Percentiles rank a stretch among this genome's conserved stretches.
Evolutionary conservation across 2,329 filamentous ascomycete genomes (phyloP).

Genomic region (Septoria linicola): DNA sequence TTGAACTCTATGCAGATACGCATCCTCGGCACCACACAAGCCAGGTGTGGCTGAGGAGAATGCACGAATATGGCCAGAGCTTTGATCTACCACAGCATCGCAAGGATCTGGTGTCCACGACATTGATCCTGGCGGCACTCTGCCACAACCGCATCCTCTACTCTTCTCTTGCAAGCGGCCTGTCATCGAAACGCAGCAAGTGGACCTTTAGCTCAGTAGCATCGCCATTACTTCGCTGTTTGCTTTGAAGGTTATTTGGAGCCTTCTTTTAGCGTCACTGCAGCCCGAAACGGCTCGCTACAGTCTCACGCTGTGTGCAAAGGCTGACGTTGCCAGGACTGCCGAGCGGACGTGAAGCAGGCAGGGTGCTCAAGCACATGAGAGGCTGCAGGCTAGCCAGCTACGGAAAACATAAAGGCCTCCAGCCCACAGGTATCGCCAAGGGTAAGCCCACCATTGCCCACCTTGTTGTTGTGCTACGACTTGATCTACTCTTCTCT

Average conservation of each 20-base stretch:
- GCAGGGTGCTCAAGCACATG: slow-evolving; percentile 15
- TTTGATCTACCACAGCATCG: slow-evolving; percentile 6
- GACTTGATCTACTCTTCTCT: slow-evolving; percentile 12
- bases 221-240: slow-evolving; percentile 28
- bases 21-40: background rate
- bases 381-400: slow-evolving; percentile 17
- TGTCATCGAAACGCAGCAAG: slow-evolving; percentile 22
- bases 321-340: slow-evolving; percentile 24
- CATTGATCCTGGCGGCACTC: slow-evolving; percentile 8
- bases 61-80: slow-evolving; percentile 15
- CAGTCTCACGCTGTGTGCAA: slow-evolving; percentile 13
- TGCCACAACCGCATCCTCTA: slow-evolving; percentile 14
- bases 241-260: slow-evolving; percentile 22
- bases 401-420: slow-evolving; percentile 25
- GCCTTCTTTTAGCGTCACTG: slow-evolving; percentile 24
- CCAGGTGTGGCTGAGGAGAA: slow-evolving; percentile 15
- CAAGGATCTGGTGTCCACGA: slow-evolving; percentile 5
- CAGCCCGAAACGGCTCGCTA: slow-evolving; percentile 28
- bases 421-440: slow-evolving; percentile 17
- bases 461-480: slow-evolving; percentile 16
- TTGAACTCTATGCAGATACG: slow-evolving; percentile 3
- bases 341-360: slow-evolving; percentile 17
- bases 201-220: slow-evolving; percentile 27
- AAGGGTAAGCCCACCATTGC: slow-evolving; percentile 26
- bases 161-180: slow-evolving; percentile 12